Evolutionary conservation across 495 filamentous ascomycete species (phyloP), one percentile per base, ranked within the genome.

Genomic region (Lophiotrema nucula): DNA sequence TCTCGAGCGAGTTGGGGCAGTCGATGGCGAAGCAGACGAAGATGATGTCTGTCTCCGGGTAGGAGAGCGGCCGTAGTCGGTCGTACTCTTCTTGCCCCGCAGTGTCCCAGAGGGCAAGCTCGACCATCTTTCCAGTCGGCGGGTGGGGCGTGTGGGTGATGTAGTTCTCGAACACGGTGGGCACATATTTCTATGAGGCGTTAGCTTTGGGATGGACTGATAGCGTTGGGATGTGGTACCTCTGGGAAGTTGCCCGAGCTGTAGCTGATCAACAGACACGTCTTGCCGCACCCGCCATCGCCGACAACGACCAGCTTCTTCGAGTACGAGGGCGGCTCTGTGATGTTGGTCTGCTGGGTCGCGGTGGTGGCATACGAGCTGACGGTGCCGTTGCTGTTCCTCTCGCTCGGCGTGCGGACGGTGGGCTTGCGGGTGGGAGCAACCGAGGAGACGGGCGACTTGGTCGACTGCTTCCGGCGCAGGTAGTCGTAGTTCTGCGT

Each of bases 21-120:
- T 98, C 93, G 60, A 98, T 95, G 54, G 95, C 95, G 76, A 98
- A 98, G 79, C 93, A 98, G 64, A 98, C 93, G 72, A 98, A 97
- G 37, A 97, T 80, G 15, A 98, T 83, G 70, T 98, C 95, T 19
- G 93, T 98, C 73, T 97, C 93, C 1, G 93, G 93, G 72, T 98
- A 98, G 26, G 92, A 97, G 25, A 98, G 83, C 27, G 93, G 93
- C 56, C 93, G 86, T 59, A 98, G 77, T 62, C 93, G 87, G 72
- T 98, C 93, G 72, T 98, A 98, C 76, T 97, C 95, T 74, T 98
- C 93, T 73, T 98, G 93, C 28, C 93, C 93, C 65, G 93, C 93
- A 24, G 93, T 98, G 77, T 98, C 93, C 93, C 93, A 98, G 22
- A 98, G 83, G 15, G 93, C 93, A 39, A 98, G 81, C 75, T 98